These are phyloP conservation scores for Arthrobotrys musiformis DNA, from an alignment of 2,329 filamentous ascomycete species.

Conservation along the genomic window DNA sequence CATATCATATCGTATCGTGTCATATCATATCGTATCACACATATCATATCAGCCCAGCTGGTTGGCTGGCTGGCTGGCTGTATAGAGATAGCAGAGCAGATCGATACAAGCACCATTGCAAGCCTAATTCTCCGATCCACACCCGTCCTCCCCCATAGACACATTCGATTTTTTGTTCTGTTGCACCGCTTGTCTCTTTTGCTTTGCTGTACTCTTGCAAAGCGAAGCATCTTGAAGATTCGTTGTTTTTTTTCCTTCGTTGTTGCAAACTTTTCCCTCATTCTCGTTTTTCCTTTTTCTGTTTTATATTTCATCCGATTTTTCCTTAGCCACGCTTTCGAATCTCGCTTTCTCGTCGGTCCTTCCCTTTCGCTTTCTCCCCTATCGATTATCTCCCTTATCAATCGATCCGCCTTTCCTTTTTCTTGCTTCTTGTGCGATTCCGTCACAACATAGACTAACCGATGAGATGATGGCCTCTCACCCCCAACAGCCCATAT, in stretches of 20 bases:
- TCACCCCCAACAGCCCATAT: slow-evolving; percentile 79
- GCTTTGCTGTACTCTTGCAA: slow-evolving; percentile 58
- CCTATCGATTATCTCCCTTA: slow-evolving; percentile 39
- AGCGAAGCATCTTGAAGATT: slow-evolving; percentile 59
- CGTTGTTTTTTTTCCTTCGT: slow-evolving; percentile 59
- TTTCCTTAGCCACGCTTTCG: slow-evolving; percentile 6
- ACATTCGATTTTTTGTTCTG: slow-evolving; percentile 31
- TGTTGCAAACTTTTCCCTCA: slow-evolving; percentile 57
- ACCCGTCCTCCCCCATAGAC: slow-evolving; percentile 4
- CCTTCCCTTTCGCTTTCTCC: slow-evolving; percentile 39
- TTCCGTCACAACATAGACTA: slow-evolving; percentile 61
- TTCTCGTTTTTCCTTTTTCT: slow-evolving; percentile 19
- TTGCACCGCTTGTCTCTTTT: slow-evolving; percentile 56
- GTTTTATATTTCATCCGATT: slow-evolving; percentile 15
- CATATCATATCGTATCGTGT: slow-evolving; percentile 27
- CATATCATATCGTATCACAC: slow-evolving; percentile 41
- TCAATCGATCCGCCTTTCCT: slow-evolving; percentile 59
- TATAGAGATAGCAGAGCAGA: slow-evolving; percentile 42
- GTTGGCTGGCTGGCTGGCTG: slow-evolving; percentile 28
- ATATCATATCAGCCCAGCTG: slow-evolving; percentile 1
- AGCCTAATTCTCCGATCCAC: slow-evolving; percentile 47
- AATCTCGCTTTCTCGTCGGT: slow-evolving; percentile 13
- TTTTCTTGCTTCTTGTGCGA: slow-evolving; percentile 63
- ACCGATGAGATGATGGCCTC: slow-evolving; percentile 66
- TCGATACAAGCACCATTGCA: slow-evolving; percentile 43